Evolutionary conservation across 1,139 yeast genomes (phyloP), one percentile per base, ranked within the genome.

Genomic region (Scheffersomyces quercinus): DNA sequence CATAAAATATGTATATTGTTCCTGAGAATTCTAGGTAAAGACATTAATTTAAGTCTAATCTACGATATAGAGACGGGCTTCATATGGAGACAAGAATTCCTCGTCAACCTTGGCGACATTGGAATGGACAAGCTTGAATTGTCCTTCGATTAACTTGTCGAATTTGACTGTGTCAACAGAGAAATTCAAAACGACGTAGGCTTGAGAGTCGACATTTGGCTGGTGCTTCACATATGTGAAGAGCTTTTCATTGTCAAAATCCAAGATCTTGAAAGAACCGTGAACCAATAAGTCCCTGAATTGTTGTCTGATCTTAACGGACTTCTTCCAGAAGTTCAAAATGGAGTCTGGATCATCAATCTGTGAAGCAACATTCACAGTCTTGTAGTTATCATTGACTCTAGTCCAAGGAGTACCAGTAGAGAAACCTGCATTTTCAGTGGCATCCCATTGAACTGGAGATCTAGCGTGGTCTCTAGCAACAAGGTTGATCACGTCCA

Each of bases 401-500:
- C 72, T 65, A 60, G 75, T 79, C 85, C 86, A 81, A 24, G 85
- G 83, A 47, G 62, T 62, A 28, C 65, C 75, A 2, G 70, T 60
- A 11, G 82, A 60, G 58, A 81, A 80, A 0, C 85, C 85, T 29
- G 68, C 82, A 49, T 70, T 54, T 10, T 56, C 65, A 2, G 68
- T 54, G 38, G 57, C 56, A 47, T 73, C 75, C 85, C 85, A 81
- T 56, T 79, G 85, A 50, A 81, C 77, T 29, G 85, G 85, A 6
- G 82, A 70, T 58, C 85, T 70, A 5, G 83, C 75, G 52, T 81
- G 70, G 55, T 80, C 84, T 57, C 84, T 68, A 10, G 81, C 77
- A 14, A 72, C 47, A 41, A 72, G 53, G 44, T 65, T 62, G 46
- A 74, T 59, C 28, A 51, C 55, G 43, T 68, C 68, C 63, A 73